Percentiles rank a stretch among this genome's conserved stretches.
These are phyloP conservation scores for Wakefieldia striispora DNA, from an alignment of 768 basidiomycete species.

Conservation along the genomic window DNA sequence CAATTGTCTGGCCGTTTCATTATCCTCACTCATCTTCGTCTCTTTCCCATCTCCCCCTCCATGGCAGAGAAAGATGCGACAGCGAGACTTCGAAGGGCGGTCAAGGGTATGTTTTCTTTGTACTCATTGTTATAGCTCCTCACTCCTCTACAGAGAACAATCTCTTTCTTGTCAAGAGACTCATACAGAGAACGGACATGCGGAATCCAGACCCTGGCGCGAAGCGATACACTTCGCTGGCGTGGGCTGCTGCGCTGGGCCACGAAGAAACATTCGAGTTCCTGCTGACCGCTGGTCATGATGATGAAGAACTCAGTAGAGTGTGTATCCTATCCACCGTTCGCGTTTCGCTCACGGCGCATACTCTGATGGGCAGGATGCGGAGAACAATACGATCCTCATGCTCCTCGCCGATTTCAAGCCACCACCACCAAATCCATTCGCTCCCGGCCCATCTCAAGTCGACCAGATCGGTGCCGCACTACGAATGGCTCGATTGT, in stretches of 20 bases:
- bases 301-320: constrained; percentile 89
- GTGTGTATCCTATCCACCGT: constrained; percentile 44
- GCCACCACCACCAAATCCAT: constrained; percentile 47
- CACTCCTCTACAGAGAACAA: constrained; percentile 73
- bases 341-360: constrained; percentile 14
- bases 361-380: constrained; percentile 55
- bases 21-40: constrained; percentile 21
- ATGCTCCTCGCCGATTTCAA: constrained; percentile 88
- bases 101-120: constrained; percentile 54
- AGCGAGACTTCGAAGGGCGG: constrained; percentile 71
- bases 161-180: constrained; percentile 86
- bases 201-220: constrained; percentile 82
- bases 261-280: constrained; percentile 94
- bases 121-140: constrained; percentile 5
- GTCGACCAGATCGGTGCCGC: constrained; percentile 69
- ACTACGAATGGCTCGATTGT: constrained; percentile 83
- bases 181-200: constrained; percentile 83
- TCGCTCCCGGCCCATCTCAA: constrained; percentile 45
- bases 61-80: constrained; percentile 87
- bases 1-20: constrained; percentile 28
- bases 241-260: constrained; percentile 88
- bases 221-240: constrained; percentile 80
- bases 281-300: constrained; percentile 80
- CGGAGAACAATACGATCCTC: constrained; percentile 89
- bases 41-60: constrained; percentile 23